Conservation (phyloP, 192 early-diverging fungal species). For the Coemansia sp. region DNA sequence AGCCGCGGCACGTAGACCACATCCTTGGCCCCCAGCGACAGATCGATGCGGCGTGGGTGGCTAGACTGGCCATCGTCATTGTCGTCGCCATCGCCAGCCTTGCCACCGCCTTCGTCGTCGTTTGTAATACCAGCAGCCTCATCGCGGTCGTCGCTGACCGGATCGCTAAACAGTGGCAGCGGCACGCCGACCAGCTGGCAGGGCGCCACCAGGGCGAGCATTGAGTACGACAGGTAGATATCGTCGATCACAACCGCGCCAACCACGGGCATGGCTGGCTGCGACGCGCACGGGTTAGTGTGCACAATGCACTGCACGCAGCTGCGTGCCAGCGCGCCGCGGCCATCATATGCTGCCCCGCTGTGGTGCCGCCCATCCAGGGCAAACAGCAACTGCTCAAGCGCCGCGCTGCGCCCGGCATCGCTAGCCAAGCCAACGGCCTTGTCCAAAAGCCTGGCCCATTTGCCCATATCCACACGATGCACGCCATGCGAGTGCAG, state of each 20-base stretch:
- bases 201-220: constrained; percentile 62
- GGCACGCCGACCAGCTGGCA: constrained; percentile 61
- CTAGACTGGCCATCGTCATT: background rate
- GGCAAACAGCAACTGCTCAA: constrained; percentile 27
- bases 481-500: constrained; percentile 75
- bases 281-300: constrained; percentile 26
- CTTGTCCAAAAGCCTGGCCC: constrained; percentile 47
- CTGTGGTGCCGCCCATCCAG: constrained; percentile 22
- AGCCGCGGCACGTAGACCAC: constrained; percentile 53
- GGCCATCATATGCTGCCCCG: background rate
- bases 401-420: constrained; percentile 15
- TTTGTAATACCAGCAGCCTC: background rate
- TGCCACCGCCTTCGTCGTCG: background rate
- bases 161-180: constrained; percentile 35
- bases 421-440: constrained; percentile 36
- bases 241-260: constrained; percentile 67
- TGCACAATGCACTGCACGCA: constrained; percentile 50
- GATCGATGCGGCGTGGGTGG: constrained; percentile 26
- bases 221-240: constrained; percentile 71
- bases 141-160: background rate
- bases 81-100: background rate
- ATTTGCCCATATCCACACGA: constrained; percentile 61
- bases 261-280: constrained; percentile 51
- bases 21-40: constrained; percentile 29
- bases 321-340: constrained; percentile 17